Evolutionary conservation across 2,329 filamentous ascomycete genomes (phyloP).

Genomic region (Myriangium duriaei): DNA sequence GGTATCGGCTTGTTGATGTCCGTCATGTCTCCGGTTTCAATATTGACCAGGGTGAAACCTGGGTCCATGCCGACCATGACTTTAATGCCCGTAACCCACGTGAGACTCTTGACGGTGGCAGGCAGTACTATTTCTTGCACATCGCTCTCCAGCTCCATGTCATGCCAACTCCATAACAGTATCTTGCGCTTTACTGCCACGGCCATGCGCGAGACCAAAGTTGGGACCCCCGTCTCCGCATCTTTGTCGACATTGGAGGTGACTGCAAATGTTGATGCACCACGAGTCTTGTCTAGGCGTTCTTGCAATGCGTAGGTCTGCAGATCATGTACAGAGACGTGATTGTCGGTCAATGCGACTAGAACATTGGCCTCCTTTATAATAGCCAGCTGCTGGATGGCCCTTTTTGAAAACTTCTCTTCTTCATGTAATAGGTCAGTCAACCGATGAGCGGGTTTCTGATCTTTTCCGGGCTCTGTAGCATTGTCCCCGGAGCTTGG

Average conservation of each 20-base stretch:
- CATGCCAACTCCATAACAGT: constrained; percentile 88
- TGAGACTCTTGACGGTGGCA: constrained; percentile 76
- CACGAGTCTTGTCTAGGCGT: constrained; percentile 69
- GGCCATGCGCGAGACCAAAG: constrained; percentile 81
- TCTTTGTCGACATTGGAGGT: constrained; percentile 95
- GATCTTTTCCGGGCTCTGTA: constrained; percentile 16
- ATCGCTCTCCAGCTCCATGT: constrained; percentile 71
- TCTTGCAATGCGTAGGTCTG: constrained; percentile 74
- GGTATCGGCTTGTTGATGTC: constrained; percentile 70
- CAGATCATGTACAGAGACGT: constrained; percentile 81
- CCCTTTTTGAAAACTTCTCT: constrained; percentile 82
- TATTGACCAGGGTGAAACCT: constrained; percentile 80
- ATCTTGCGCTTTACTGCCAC: constrained; percentile 88
- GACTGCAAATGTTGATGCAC: constrained; percentile 79
- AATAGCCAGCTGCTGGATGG: constrained; percentile 85
- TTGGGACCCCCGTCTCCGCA: constrained; percentile 69
- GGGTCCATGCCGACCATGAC: constrained; percentile 84
- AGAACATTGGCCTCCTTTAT: constrained; percentile 92
- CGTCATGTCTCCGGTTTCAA: constrained; percentile 57
- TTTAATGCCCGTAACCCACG: constrained; percentile 79
- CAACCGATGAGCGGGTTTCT: constrained; percentile 29
- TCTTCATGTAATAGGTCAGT: constrained; percentile 83
- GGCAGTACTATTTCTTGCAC: constrained; percentile 65
- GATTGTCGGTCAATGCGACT: constrained; percentile 78
- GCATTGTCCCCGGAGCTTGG: constrained; percentile 27